Conservation (phyloP, 257 asterid species). For the Linaria vulgaris region DNA sequence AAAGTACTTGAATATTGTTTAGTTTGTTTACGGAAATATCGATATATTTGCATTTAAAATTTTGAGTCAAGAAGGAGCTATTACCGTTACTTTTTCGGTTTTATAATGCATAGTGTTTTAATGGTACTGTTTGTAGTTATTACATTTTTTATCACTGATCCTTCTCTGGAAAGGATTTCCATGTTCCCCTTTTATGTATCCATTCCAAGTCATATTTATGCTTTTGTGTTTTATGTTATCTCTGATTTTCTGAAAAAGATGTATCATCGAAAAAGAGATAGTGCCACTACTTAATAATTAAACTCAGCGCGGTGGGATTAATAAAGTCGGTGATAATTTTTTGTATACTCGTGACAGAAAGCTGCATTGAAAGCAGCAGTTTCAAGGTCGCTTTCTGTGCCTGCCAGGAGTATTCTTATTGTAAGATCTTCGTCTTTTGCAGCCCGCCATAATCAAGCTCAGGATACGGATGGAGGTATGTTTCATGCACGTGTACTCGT, state of each 20-base stretch:
- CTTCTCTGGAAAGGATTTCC: neutral
- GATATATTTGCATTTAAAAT: neutral
- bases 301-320: neutral
- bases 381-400: slow-evolving; percentile 85
- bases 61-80: neutral
- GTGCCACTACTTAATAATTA: neutral
- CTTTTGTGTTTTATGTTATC: neutral
- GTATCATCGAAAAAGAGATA: neutral
- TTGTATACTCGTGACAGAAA: slow-evolving; percentile 40
- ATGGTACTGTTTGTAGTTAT: neutral
- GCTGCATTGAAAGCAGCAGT: slow-evolving; percentile 46
- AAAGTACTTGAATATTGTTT: slow-evolving; percentile 13
- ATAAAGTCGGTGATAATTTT: neutral
- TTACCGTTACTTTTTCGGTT: neutral
- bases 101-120: neutral
- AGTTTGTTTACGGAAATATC: neutral
- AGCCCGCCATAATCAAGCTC: slow-evolving; percentile 47
- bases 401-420: slow-evolving; percentile 61
- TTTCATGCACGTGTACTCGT: slow-evolving; percentile 16
- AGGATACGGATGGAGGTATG: slow-evolving; percentile 63
- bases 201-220: neutral
- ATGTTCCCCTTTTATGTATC: neutral
- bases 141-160: neutral
- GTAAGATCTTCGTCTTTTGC: slow-evolving; percentile 78
- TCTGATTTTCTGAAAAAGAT: neutral